Percentiles rank a stretch among this genome's conserved stretches.
These are phyloP conservation scores for Coprinopsis sp. DNA, from an alignment of 768 basidiomycete genomes.

Conservation along the genomic window DNA sequence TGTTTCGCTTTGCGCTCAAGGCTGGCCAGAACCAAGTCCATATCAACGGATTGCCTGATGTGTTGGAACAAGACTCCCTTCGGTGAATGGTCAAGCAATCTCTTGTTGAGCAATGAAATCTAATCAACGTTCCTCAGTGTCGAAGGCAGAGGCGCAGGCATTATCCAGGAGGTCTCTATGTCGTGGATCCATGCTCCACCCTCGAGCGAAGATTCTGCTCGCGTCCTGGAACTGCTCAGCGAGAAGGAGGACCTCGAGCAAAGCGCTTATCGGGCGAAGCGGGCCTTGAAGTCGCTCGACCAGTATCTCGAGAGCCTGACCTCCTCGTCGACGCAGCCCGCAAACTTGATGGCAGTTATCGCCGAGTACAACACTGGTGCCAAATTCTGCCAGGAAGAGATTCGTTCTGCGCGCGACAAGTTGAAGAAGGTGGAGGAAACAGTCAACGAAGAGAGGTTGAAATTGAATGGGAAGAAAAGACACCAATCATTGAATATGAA, in stretches of 20 bases:
- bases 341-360: conserved; percentile 23
- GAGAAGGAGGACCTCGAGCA: conserved; percentile 21
- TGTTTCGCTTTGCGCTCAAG: conserved; percentile 28
- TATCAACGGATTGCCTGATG: conserved; percentile 32
- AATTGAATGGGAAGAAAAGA: conserved; percentile 10
- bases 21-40: conserved; percentile 36
- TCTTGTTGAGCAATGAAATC: neutral
- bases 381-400: conserved; percentile 24
- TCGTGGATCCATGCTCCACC: conserved; percentile 15
- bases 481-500: conserved; percentile 21
- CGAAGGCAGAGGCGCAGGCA: conserved; percentile 38
- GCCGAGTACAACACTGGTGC: conserved; percentile 26
- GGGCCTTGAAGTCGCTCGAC: conserved; percentile 23
- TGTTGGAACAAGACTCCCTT: conserved; percentile 32
- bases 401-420: conserved; percentile 22
- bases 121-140: conserved; percentile 25
- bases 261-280: conserved; percentile 26
- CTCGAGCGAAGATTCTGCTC: conserved; percentile 20
- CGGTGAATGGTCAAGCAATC: conserved; percentile 23
- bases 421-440: conserved; percentile 20
- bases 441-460: conserved; percentile 18
- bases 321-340: conserved; percentile 24
- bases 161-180: conserved; percentile 41
- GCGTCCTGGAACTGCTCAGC: conserved; percentile 19
- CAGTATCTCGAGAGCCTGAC: conserved; percentile 29